Evolutionary conservation across 2,329 filamentous ascomycete genomes (phyloP).

Genomic region (Fusarium bulbicola): DNA sequence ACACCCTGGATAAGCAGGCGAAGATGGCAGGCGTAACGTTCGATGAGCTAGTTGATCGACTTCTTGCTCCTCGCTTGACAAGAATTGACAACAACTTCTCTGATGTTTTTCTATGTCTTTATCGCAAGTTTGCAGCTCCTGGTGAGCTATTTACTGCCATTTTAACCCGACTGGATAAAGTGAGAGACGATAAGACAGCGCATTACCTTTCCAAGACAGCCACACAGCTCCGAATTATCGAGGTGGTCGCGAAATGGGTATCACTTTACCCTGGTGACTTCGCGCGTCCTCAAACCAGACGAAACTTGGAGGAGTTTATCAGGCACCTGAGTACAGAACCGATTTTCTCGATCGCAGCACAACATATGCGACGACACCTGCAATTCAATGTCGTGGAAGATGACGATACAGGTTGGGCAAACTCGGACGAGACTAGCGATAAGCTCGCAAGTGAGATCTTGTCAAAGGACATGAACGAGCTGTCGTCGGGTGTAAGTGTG

Average conservation of each 20-base stretch:
- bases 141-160: slow-evolving; percentile 80
- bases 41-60: slow-evolving; percentile 84
- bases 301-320: slow-evolving; percentile 79
- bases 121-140: slow-evolving; percentile 91
- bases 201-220: slow-evolving; percentile 80
- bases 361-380: slow-evolving; percentile 84
- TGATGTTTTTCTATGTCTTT: slow-evolving; percentile 89
- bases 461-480: slow-evolving; percentile 52
- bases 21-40: slow-evolving; percentile 65
- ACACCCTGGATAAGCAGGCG: slow-evolving; percentile 58
- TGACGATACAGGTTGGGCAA: slow-evolving; percentile 94
- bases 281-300: slow-evolving; percentile 77
- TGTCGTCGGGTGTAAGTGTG: slow-evolving; percentile 55
- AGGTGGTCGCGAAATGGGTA: slow-evolving; percentile 89
- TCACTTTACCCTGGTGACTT: slow-evolving; percentile 92
- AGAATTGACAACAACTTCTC: slow-evolving; percentile 90
- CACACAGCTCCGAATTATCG: slow-evolving; percentile 83
- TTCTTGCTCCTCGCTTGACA: slow-evolving; percentile 82
- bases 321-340: slow-evolving; percentile 76
- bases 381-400: slow-evolving; percentile 79
- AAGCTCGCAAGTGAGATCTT: slow-evolving; percentile 47
- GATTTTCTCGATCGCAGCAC: slow-evolving; percentile 84
- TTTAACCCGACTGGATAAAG: slow-evolving; percentile 76
- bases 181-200: slow-evolving; percentile 72
- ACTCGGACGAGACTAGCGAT: slow-evolving; percentile 68